These are phyloP conservation scores for Acorus calamus DNA, from an alignment of 106 monocot genomes.

Conservation along the genomic window DNA sequence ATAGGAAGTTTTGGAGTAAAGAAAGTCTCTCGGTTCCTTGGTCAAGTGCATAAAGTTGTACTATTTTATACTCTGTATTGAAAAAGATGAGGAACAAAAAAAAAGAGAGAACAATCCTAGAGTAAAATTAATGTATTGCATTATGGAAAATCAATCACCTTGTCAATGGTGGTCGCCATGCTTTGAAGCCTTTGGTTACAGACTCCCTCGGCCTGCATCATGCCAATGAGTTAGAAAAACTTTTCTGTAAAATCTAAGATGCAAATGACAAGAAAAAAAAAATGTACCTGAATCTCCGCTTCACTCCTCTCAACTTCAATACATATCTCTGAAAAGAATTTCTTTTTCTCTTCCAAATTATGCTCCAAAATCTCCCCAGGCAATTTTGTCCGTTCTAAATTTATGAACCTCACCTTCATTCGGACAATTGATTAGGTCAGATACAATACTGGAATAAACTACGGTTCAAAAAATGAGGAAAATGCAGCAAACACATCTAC, in stretches of 20 bases:
- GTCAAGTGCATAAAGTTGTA: no score
- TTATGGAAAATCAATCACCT: conserved; percentile 45
- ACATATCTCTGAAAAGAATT: conserved; percentile 69
- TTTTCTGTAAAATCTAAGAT: background rate
- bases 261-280: background rate
- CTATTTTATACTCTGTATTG: background rate
- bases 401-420: conserved; percentile 90
- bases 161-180: conserved; percentile 83
- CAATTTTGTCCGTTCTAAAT: conserved; percentile 81
- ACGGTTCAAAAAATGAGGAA: background rate
- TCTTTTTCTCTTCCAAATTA: conserved; percentile 90
- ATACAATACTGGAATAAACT: background rate
- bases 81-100: background rate
- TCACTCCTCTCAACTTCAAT: conserved; percentile 79
- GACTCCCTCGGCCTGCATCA: conserved; percentile 80
- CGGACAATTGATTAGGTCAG: background rate
- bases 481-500: conserved; percentile 26
- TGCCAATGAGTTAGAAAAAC: conserved; percentile 1
- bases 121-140: background rate
- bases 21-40: no score
- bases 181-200: conserved; percentile 87
- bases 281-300: conserved; percentile 72
- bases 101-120: background rate
- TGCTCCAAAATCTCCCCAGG: conserved; percentile 84
- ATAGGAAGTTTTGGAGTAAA: no score